Conservation (phyloP, 257 asterid species). For the Osmanthus fragrans region DNA sequence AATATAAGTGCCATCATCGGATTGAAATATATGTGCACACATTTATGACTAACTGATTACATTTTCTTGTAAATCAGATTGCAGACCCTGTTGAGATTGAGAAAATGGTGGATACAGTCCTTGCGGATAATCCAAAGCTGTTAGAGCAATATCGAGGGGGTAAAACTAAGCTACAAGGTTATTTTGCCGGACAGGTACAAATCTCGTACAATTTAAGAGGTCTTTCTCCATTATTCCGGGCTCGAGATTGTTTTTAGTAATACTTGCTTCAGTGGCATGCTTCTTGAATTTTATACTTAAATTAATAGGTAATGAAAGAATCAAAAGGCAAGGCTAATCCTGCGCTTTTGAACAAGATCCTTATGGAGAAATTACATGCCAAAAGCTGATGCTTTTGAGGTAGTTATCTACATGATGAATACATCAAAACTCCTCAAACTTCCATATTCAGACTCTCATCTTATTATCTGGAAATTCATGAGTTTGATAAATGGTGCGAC, state of each 20-base stretch:
- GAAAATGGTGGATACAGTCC: constrained; percentile 83
- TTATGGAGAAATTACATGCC: constrained; percentile 60
- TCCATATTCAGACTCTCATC: not conserved
- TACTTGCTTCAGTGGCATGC: constrained; percentile 5
- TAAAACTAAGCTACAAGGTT: constrained; percentile 87
- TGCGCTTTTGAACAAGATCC: constrained; percentile 78
- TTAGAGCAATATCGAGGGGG: constrained; percentile 86
- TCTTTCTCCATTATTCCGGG: constrained; percentile 8
- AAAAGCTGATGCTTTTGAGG: constrained; percentile 38
- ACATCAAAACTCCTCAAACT: not conserved
- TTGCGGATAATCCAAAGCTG: constrained; percentile 79
- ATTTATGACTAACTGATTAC: not conserved
- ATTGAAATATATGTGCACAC: not conserved
- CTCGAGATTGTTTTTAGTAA: not conserved
- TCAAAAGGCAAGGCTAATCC: constrained; percentile 96
- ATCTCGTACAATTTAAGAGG: constrained; percentile 3
- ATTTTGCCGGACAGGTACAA: constrained; percentile 91
- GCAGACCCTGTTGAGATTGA: constrained; percentile 81
- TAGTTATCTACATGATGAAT: not conserved
- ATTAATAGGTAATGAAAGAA: constrained; percentile 77
- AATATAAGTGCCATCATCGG: not conserved
- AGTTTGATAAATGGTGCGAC: not conserved
- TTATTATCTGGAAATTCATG: not conserved
- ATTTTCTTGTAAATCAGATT: constrained; percentile 47
- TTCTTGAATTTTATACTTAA: constrained; percentile 5